Evolutionary conservation across 2,329 filamentous ascomycete species (phyloP), one percentile per base, ranked within the genome.

Genomic region (Canariomyces notabilis): DNA sequence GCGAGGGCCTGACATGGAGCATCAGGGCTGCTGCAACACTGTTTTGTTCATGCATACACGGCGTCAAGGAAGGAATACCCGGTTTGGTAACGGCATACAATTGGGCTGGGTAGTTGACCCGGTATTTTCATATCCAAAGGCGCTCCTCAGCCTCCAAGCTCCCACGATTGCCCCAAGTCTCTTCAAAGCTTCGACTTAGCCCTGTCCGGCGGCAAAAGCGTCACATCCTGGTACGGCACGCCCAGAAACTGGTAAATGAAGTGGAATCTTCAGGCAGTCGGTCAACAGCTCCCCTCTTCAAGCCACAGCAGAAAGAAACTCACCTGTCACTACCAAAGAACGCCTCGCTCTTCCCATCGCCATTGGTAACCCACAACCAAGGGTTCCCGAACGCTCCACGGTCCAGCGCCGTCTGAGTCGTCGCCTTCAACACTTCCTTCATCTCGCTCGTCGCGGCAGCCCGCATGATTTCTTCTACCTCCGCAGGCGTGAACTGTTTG

Each of bases 311-410:
- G 12, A 7, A 23, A 42, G 15, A 6, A 40, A 65, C 65, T 49
- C 61, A 74, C 77, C 80, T 70, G 66, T 90, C 86, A 65, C 84
- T 89, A 2, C 86, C 86, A 64, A 90, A 90, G 61, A 89, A 88
- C 0, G 82, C 78, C 67, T 86, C 81, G 39, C 72, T 72, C 46
- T 72, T 63, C 0, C 82, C 83, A 51, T 74, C 63, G 2, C 59
- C 62, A 56, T 84, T 79, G 15, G 70, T 73, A 3, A 82, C 85
- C 75, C 80, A 82, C 50, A 87, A 71, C 86, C 87, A 91, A 1
- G 87, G 87, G 40, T 80, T 79, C 0, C 87, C 87, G 64, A 87
- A 91, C 0, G 86, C 87, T 0, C 86, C 87, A 40, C 68, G 69
- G 31, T 78, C 75, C 14, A 87, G 62, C 0, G 78, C 83, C 53